Evolutionary conservation across 345 rosid genomes (phyloP), one percentile per base, ranked within the genome.

Genomic region (Eucalyptus pumila): DNA sequence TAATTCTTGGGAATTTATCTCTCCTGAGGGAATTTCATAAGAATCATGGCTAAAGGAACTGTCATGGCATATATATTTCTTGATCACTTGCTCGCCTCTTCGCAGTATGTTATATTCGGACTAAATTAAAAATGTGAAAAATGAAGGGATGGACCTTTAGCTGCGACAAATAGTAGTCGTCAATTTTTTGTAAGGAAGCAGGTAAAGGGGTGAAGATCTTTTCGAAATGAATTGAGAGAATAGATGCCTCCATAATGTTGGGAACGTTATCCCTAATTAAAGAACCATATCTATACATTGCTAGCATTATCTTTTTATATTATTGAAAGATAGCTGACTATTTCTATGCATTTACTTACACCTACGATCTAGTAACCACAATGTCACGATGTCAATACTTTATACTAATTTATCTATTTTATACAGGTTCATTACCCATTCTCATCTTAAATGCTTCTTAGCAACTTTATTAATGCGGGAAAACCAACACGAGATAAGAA

Each of bases 361-460:
- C 60, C 3, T 54, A 54, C 1, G 17, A 54, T 1, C 12, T 1
- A 1, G 1, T 8, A 54, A 23, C 27, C 60, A 23, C 9, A 54
- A 54, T 54, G 60, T 19, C 60, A 56, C 0, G 27, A 0, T 23
- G 6, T 56, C 4, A 11, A 24, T 58, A 58, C 7, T 26, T 11
- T 2, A 3, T 26, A 12, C 32, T 60, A 60, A 60, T 60, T 24
- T 11, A 60, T 52, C 56, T 52, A 60, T 60, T 27, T 26, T 60
- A 60, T 27, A 0, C 4, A 0, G 4, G 32, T 60, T 60, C 0
- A 27, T 27, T 60, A 60, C 32, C 3, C 32, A 13, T 60, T 27
- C 32, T 60, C 69, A 60, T 27, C 32, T 60, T 60, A 27, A 6
- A 27, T 13, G 69, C 32, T 60, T 27, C 32, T 27, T 16, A 13